phyloP scores from a whole-genome alignment of 495 filamentous ascomycete species.

The Venustampulla echinocandica region DNA sequence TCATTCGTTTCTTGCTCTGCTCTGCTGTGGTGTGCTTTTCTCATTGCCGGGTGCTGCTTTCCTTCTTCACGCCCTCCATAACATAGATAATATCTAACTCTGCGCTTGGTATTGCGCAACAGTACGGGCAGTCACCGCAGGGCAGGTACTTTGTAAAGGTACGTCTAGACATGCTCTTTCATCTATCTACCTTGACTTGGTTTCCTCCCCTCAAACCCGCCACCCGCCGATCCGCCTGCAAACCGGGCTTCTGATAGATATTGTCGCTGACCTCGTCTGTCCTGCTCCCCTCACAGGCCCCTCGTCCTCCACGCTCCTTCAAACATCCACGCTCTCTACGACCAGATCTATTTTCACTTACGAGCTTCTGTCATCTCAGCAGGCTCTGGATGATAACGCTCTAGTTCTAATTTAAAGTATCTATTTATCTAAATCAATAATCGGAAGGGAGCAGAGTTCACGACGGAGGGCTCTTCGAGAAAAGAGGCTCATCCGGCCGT shows the following conservation, averaged over 20 bases:
- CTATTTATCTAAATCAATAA: neutral
- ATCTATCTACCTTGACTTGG: too few species aligned
- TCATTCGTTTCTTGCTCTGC: conserved; percentile 8
- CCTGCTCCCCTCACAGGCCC: conserved; percentile 32
- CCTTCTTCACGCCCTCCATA: conserved; percentile 1
- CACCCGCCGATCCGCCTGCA: neutral
- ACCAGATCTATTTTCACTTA: conserved; percentile 20
- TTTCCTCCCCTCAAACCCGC: conserved; percentile 25
- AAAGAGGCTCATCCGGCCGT: conserved; percentile 3
- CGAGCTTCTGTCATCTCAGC: conserved; percentile 40
- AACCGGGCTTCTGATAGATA: conserved; percentile 4
- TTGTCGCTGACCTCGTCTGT: conserved; percentile 33
- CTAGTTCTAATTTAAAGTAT: conserved; percentile 10
- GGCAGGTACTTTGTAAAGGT: conserved; percentile 45
- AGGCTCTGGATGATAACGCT: conserved; percentile 42
- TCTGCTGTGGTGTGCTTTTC: conserved; percentile 5
- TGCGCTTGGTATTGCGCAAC: conserved; percentile 26
- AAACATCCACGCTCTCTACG: conserved; percentile 24
- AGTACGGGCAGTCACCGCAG: too few species aligned
- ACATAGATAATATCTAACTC: conserved; percentile 20
- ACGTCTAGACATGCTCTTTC: conserved; percentile 38
- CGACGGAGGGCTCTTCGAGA: conserved; percentile 1
- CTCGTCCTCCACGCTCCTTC: conserved; percentile 18
- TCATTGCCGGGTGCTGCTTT: too few species aligned
- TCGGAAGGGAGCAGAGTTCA: conserved; percentile 1